Conservation (phyloP, 2,329 filamentous ascomycete genomes). For the Camptophora hylomeconis region DNA sequence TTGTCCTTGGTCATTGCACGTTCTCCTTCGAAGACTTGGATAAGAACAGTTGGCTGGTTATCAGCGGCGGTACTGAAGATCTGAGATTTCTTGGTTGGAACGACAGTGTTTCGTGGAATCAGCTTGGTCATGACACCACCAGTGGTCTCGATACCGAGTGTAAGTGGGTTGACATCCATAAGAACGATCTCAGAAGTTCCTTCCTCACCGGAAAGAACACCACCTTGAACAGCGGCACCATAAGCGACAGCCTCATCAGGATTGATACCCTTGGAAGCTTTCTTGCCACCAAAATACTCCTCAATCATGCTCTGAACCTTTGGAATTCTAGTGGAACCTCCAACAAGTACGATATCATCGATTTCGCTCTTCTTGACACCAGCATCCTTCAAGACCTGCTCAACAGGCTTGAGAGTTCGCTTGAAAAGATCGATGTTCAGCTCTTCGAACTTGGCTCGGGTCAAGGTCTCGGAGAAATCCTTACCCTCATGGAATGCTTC, state of each 20-base stretch:
- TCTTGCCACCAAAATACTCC: constrained; percentile 92
- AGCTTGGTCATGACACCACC: constrained; percentile 97
- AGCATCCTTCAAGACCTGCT: constrained; percentile 96
- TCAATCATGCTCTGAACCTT: constrained; percentile 92
- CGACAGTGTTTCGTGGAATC: constrained; percentile 86
- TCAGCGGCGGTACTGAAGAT: constrained; percentile 96
- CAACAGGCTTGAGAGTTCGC: constrained; percentile 96
- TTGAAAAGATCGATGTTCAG: constrained; percentile 98
- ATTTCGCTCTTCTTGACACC: constrained; percentile 94
- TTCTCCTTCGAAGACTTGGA: constrained; percentile 92
- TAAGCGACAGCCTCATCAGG: constrained; percentile 98
- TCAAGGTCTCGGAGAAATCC: constrained; percentile 96
- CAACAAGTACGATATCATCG: constrained; percentile 92
- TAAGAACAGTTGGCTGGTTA: constrained; percentile 89
- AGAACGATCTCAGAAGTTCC: constrained; percentile 71
- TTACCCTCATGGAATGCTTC: constrained; percentile 94
- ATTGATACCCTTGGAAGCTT: constrained; percentile 98
- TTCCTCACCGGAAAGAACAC: constrained; percentile 81
- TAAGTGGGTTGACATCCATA: constrained; percentile 95
- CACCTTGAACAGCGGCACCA: constrained; percentile 92
- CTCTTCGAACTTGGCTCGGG: constrained; percentile 98
- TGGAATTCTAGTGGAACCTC: constrained; percentile 97
- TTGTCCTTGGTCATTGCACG: constrained; percentile 91
- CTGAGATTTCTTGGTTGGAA: constrained; percentile 92
- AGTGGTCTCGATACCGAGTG: constrained; percentile 93